Base-by-base conservation (phyloP, 1,284 basidiomycete genomes). In the Cutaneotrichosporon sp. region DNA sequence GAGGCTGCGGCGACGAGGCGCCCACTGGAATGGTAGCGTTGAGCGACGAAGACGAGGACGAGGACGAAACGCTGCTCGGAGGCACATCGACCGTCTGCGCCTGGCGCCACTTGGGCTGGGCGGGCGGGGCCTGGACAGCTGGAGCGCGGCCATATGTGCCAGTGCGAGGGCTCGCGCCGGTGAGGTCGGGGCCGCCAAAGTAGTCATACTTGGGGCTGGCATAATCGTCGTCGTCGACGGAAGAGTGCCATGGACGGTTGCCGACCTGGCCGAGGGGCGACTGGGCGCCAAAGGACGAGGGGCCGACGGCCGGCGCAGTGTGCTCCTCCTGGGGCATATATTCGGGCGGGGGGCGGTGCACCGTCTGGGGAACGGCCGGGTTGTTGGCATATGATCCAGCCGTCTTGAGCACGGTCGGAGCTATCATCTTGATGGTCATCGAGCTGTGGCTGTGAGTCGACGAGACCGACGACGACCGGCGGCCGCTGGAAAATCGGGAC, bases 351-450 rank as follows among this genome's bases (percentile, higher is more conserved):
- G 90, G 90, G 22, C 87, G 85, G 74, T 92, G 93, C 4, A 91
- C 87, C 64, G 92, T 83, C 20, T 80, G 80, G 3, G 84, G 81
- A 64, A 80, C 76, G 8, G 73, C 60, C 22, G 82, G 81, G 55
- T 73, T 74, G 60, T 57, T 64, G 29, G 54, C 53, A 56, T 55
- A 66, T n/a, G 58, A 58, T 2, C 66, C 75, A 50, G 78, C 74
- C 4, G 90, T 92, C 83, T 98, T 99, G 69, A 99, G 84, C 50
- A 91, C 85, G 1, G 95, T 95, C 0, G 95, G 95, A 0, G 94
- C 90, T 66, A 99, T 95, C 51, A 92, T 90, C 14, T 93, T 94
- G 66, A 98, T 99, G 6, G 93, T 95, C 65, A 92, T 84, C 60
- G 74, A 76, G 7, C 71, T 70, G 53, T 73, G 65, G n/a, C 74